Percentiles rank a stretch among this genome's conserved stretches.
These are phyloP conservation scores for Geranomyces variabilis DNA, from an alignment of 192 early-diverging fungal genomes.

Conservation along the genomic window DNA sequence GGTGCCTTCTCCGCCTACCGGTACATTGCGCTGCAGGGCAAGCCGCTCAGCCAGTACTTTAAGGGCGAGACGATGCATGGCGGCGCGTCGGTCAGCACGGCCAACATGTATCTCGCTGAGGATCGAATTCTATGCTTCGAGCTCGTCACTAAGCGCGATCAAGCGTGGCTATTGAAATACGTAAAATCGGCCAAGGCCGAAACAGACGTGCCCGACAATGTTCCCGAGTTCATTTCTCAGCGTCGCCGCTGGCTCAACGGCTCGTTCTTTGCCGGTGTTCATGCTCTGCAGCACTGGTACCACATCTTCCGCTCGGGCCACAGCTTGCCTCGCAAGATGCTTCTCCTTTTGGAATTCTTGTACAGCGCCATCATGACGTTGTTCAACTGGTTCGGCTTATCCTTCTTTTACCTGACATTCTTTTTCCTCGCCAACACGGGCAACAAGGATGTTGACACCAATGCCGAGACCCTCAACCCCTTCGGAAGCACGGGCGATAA, in stretches of 20 bases:
- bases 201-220: conserved; percentile 90
- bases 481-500: conserved; percentile 63
- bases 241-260: conserved; percentile 96
- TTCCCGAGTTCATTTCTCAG: conserved; percentile 95
- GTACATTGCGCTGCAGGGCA: conserved; percentile 79
- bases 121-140: conserved; percentile 97
- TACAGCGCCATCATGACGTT: conserved; percentile 81
- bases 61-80: conserved; percentile 88
- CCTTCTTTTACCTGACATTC: conserved; percentile 90
- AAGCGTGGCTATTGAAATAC: conserved; percentile 82
- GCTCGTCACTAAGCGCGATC: conserved; percentile 79
- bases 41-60: conserved; percentile 81
- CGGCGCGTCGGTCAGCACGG: conserved; percentile 77
- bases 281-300: conserved; percentile 78
- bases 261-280: conserved; percentile 90
- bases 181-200: conserved; percentile 85
- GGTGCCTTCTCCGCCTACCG: conserved; percentile 97
- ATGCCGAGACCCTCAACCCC: conserved; percentile 23
- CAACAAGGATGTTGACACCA: neutral
- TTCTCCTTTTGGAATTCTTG: conserved; percentile 76
- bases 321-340: conserved; percentile 67
- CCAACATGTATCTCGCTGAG: conserved; percentile 91
- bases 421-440: conserved; percentile 67
- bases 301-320: conserved; percentile 81
- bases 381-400: conserved; percentile 90